Evolutionary conservation across 75 land plant species (phyloP).

Genomic region (Sequoia sempervirens): DNA sequence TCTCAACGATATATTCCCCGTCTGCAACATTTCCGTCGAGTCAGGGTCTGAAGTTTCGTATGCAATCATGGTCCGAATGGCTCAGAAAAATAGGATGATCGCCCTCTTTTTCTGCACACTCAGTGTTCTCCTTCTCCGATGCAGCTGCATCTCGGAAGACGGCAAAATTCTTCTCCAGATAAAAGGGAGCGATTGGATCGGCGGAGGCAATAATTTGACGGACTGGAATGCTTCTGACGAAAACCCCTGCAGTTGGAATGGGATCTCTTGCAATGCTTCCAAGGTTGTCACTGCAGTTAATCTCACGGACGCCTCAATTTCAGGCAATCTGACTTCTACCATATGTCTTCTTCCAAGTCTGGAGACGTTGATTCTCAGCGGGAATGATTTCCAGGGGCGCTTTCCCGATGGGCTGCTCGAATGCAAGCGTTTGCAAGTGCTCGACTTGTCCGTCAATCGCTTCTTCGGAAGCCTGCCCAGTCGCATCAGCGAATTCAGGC

Average conservation of each 20-base stretch:
- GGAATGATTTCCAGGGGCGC: constrained; percentile 37
- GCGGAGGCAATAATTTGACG: constrained; percentile 23
- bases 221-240: constrained; percentile 40
- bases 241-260: constrained; percentile 75
- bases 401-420: constrained; percentile 34
- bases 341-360: constrained; percentile 12
- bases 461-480: constrained; percentile 32
- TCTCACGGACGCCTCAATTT: background rate
- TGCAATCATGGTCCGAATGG: background rate
- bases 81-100: background rate
- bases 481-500: constrained; percentile 34
- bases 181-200: constrained; percentile 20
- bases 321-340: constrained; percentile 6
- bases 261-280: constrained; percentile 45
- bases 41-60: background rate
- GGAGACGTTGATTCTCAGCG: constrained; percentile 3
- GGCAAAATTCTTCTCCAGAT: constrained; percentile 37
- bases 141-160: constrained; percentile 22
- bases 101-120: background rate
- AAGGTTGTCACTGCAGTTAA: background rate
- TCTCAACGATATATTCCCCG: background rate
- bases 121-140: background rate
- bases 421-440: constrained; percentile 38
- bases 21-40: background rate
- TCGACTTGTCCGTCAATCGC: constrained; percentile 26